Evolutionary conservation across 2,329 filamentous ascomycete species (phyloP).

Genomic region (Ophiostoma tasmaniense): DNA sequence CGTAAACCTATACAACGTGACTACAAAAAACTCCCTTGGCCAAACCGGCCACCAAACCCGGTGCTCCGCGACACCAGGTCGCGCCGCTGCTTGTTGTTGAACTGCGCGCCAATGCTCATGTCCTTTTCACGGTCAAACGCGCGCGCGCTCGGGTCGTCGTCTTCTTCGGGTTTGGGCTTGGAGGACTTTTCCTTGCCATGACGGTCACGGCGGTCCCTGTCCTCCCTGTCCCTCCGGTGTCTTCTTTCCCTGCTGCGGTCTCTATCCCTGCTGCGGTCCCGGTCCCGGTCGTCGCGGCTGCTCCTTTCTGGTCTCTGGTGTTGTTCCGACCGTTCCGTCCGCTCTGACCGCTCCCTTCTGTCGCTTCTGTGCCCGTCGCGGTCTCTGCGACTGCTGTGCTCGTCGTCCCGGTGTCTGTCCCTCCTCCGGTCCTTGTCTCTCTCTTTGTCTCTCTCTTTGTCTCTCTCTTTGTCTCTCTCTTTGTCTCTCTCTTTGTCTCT

Average conservation of each 20-base stretch:
- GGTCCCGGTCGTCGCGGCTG: conserved; percentile 2
- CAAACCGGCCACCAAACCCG: conserved; percentile 75
- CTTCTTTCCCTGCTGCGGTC: neutral
- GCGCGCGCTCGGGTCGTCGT: conserved; percentile 84
- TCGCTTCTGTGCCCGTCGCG: neutral
- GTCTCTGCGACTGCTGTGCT: neutral
- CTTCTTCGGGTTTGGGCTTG: conserved; percentile 43
- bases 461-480: neutral
- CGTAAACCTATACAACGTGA: too few species aligned
- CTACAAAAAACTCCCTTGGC: conserved; percentile 59
- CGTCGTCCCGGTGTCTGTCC: neutral
- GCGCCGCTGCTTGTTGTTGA: conserved; percentile 63
- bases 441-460: neutral
- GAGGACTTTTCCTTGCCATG: neutral
- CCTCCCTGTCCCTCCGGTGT: neutral
- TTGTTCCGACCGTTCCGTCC: neutral
- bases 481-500: neutral
- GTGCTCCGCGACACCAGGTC: conserved; percentile 72
- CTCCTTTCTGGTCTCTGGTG: neutral
- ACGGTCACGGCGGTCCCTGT: neutral
- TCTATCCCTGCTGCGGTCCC: neutral
- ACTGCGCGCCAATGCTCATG: conserved; percentile 66
- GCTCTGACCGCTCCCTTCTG: neutral
- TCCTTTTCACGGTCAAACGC: conserved; percentile 91
- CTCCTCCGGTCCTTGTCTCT: neutral